Conservation (phyloP, 768 basidiomycete species). For the Tricholoma saponaceum region DNA sequence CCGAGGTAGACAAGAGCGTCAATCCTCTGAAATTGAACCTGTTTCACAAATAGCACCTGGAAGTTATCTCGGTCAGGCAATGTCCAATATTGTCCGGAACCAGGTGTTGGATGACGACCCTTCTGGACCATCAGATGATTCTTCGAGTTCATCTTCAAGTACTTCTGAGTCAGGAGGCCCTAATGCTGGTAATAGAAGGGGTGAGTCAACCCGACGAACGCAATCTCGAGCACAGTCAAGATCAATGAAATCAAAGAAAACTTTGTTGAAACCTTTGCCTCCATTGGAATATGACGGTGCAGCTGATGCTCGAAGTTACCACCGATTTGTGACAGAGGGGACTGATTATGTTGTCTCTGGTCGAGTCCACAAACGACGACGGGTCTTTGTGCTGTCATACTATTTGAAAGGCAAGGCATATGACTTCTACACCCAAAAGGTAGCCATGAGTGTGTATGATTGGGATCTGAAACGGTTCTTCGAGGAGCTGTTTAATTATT, state of each 20-base stretch:
- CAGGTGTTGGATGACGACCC: no score
- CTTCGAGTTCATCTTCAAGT: neutral
- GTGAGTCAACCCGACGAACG: neutral
- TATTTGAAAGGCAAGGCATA: no score
- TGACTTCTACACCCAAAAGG: no score
- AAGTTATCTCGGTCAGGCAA: neutral
- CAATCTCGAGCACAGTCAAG: neutral
- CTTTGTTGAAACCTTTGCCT: neutral
- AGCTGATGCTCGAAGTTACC: neutral
- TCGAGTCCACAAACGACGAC: neutral
- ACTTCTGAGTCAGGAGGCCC: neutral
- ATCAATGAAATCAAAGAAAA: neutral
- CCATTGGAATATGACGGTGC: slow-evolving; percentile 1
- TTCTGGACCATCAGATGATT: neutral
- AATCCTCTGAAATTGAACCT: neutral
- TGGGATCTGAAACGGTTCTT: slow-evolving; percentile 28
- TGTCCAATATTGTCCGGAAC: neutral
- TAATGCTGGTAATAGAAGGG: neutral
- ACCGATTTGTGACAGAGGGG: slow-evolving; percentile 1
- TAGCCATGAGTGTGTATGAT: slow-evolving; percentile 16
- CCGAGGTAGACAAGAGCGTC: neutral
- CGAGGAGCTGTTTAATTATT: neutral
- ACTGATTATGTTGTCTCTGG: neutral
- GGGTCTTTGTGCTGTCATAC: no score
- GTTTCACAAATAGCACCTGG: neutral